Evolutionary conservation across 345 rosid species (phyloP), one percentile per base, ranked within the genome.

Genomic region (Cardamine resedifolia): DNA sequence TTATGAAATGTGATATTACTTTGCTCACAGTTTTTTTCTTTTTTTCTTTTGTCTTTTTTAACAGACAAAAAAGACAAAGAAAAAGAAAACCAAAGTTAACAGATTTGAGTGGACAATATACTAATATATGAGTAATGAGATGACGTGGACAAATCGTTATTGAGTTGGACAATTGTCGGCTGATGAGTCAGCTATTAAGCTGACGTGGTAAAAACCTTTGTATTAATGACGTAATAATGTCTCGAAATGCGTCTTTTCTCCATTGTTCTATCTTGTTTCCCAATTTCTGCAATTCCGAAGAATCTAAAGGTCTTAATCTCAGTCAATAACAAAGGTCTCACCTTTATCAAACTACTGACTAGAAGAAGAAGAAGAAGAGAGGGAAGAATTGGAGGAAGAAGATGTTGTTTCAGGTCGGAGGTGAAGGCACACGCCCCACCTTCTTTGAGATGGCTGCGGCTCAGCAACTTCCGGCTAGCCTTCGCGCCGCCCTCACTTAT

Each of bases 381-480:
- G 51, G 15, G 24, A 49, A 7, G 24, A 30, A 60, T 60, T 60
- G 50, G 50, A 24, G 50, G 50, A 60, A 59, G 75, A 85, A 79
- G 83, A 90, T 90, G 96, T 68, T 95, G 87, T 95, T 95, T 76
- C 98, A 95, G 84, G 99, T 95, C 55, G 99, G 92, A 79, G 99
- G 99, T 62, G 98, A 92, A 70, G 99, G 98, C 77, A 82, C 91
- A 31, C 92, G 99, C 38, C 99, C 99, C 65, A 91, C 99, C 68
- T 91, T 95, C 96, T 95, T 95, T 73, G 99, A 95, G 89, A 95
- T 95, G 98, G 92, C 98, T 62, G 99, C 99, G 2, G 99, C 99
- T 51, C 99, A 95, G 60, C 99, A 95, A 74, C 98, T 95, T 38
- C 99, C 99, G 7, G 84, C 96, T 80, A 95, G 99, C 81, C 92